phyloP scores from a whole-genome alignment of 768 basidiomycete species.

The Pholiota conissans region DNA sequence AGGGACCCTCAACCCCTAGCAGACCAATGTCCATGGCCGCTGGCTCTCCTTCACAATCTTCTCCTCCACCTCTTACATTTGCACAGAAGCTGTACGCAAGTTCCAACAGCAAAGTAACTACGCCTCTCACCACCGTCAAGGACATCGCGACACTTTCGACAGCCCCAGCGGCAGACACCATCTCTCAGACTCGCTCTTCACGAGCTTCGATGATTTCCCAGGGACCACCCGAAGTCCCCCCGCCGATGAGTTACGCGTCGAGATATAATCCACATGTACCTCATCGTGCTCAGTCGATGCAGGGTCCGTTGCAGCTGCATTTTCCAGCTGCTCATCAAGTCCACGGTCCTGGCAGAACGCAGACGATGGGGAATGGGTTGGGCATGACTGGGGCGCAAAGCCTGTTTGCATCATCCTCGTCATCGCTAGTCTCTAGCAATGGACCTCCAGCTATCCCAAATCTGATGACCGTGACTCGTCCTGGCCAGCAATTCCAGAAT shows the following conservation, averaged over 20 bases:
- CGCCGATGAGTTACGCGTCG: background rate
- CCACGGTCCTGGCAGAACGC: background rate
- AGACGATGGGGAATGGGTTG: background rate
- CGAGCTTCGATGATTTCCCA: background rate
- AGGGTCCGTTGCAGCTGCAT: background rate
- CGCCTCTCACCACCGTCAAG: constrained; percentile 19
- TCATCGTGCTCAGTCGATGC: background rate
- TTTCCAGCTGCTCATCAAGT: background rate
- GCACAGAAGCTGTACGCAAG: constrained; percentile 48
- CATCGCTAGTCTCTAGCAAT: background rate
- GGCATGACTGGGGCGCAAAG: background rate
- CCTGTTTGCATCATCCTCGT: background rate
- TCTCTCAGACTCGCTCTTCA: background rate
- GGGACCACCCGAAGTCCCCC: background rate
- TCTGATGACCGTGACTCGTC: background rate
- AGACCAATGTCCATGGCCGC: background rate
- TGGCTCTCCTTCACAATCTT: background rate
- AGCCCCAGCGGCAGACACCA: constrained; percentile 1
- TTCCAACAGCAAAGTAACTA: constrained; percentile 24
- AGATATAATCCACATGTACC: background rate
- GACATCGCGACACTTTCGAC: constrained; percentile 14
- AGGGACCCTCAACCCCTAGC: background rate
- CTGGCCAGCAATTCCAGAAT: background rate
- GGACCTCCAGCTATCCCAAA: background rate
- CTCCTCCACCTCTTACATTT: constrained; percentile 1